Percentiles rank a stretch among this genome's conserved stretches.
Conservation (phyloP, 192 early-diverging fungal genomes). For the Backusella tarrabulga region DNA sequence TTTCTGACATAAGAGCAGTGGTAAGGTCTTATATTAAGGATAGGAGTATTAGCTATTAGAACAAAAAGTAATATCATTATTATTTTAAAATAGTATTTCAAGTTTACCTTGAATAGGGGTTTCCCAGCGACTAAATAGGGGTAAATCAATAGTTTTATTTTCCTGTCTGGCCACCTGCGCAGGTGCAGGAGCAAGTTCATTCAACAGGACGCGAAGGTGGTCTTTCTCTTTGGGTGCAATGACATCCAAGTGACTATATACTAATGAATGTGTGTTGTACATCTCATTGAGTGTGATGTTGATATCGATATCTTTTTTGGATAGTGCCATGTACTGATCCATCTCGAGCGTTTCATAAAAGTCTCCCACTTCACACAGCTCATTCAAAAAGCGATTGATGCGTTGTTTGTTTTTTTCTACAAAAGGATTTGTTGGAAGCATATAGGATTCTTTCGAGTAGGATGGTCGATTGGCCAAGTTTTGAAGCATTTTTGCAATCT, state of each 20-base stretch:
- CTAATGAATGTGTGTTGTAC: constrained; percentile 84
- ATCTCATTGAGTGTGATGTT: constrained; percentile 95
- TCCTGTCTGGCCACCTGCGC: constrained; percentile 77
- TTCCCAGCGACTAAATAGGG: constrained; percentile 83
- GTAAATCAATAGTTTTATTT: constrained; percentile 70
- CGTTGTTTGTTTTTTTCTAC: constrained; percentile 83
- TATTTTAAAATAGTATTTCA: background rate
- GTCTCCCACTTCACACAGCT: constrained; percentile 91
- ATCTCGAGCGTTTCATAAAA: constrained; percentile 97
- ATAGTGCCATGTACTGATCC: constrained; percentile 96
- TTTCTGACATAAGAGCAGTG: constrained; percentile 73
- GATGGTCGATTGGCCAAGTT: constrained; percentile 94
- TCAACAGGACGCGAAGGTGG: constrained; percentile 75
- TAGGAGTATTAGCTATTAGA: background rate
- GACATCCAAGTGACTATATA: constrained; percentile 79
- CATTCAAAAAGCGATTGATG: constrained; percentile 86
- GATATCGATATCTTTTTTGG: constrained; percentile 86
- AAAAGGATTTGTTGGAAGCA: constrained; percentile 90
- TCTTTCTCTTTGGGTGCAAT: constrained; percentile 79
- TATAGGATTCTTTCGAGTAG: constrained; percentile 89
- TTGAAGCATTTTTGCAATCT: constrained; percentile 93
- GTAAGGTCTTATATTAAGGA: constrained; percentile 41
- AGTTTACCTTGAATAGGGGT: constrained; percentile 68
- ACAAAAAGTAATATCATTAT: background rate
- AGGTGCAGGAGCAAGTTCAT: constrained; percentile 75